Evolutionary conservation across 225 moss, liverwort and hornwort species (phyloP).

Genomic region (Sphagnum contortum): DNA sequence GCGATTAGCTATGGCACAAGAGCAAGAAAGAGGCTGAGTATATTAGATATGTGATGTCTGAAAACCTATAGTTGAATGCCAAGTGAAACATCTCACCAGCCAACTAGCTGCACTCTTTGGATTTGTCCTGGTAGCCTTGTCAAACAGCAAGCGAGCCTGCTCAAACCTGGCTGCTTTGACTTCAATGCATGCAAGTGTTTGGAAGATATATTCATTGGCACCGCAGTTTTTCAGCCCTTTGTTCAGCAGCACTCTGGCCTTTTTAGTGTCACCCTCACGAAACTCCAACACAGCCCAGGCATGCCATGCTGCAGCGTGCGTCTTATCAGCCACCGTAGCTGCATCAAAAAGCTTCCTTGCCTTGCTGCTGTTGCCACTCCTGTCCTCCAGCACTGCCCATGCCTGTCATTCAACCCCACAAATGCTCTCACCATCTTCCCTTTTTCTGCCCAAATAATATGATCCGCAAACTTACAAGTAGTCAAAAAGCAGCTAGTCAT

Average conservation of each 20-base stretch:
- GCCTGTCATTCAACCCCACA: slow-evolving; percentile 38
- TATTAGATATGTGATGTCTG: too few species aligned
- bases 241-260: slow-evolving; percentile 70
- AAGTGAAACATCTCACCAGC: slow-evolving; percentile 45
- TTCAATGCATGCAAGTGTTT: slow-evolving; percentile 77
- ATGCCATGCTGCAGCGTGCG: slow-evolving; percentile 93
- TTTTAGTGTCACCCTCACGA: slow-evolving; percentile 79
- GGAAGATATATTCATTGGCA: slow-evolving; percentile 83
- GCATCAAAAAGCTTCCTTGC: slow-evolving; percentile 95
- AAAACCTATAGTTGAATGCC: too few species aligned
- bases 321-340: slow-evolving; percentile 81
- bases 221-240: slow-evolving; percentile 74
- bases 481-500: neutral
- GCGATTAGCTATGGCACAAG: too few species aligned
- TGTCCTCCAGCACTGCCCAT: slow-evolving; percentile 92
- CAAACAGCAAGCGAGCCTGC: slow-evolving; percentile 67
- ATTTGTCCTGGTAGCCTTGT: slow-evolving; percentile 67
- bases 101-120: slow-evolving; percentile 93
- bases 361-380: slow-evolving; percentile 53
- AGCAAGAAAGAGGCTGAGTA: too few species aligned
- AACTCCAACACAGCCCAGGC: slow-evolving; percentile 97
- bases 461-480: neutral
- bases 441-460: too few species aligned
- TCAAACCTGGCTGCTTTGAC: slow-evolving; percentile 61
- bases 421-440: too few species aligned